phyloP scores from a whole-genome alignment of 2,329 filamentous ascomycete genomes.

The Aureobasidium lini region DNA sequence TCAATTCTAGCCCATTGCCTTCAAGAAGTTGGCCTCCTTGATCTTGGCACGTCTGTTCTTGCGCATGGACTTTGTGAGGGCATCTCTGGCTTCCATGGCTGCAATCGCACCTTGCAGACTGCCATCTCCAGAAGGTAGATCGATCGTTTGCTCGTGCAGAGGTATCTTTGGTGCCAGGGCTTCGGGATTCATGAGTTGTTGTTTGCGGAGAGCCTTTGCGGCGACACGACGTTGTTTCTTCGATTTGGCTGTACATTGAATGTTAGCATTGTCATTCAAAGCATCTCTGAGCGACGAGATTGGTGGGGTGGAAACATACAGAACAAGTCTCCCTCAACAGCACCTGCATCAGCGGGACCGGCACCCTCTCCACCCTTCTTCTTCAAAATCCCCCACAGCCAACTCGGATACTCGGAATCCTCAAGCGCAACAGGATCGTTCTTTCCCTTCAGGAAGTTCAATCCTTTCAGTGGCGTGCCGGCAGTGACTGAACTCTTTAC shows the following conservation, averaged over 20 bases:
- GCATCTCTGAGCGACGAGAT: not conserved
- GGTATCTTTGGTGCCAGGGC: constrained; percentile 59
- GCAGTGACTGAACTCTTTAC: constrained; percentile 47
- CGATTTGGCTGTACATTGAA: constrained; percentile 58
- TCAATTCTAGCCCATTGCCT: constrained; percentile 53
- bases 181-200: constrained; percentile 57
- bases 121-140: constrained; percentile 53
- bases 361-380: constrained; percentile 41
- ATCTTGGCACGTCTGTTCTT: constrained; percentile 67
- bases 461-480: constrained; percentile 62
- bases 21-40: constrained; percentile 81
- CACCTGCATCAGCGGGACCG: constrained; percentile 36
- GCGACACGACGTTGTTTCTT: constrained; percentile 71
- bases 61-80: constrained; percentile 64
- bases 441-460: constrained; percentile 71
- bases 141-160: constrained; percentile 68
- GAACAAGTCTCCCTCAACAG: constrained; percentile 63
- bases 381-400: constrained; percentile 69
- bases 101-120: constrained; percentile 38
- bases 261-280: not conserved
- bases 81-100: constrained; percentile 47
- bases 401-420: constrained; percentile 70
- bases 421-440: constrained; percentile 65
- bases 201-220: constrained; percentile 56
- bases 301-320: constrained; percentile 50